Percentiles rank a stretch among this genome's conserved stretches.
Evolutionary conservation across 371 early-diverging fungal genomes (phyloP).

Genomic region (Lichtheimia ornata): DNA sequence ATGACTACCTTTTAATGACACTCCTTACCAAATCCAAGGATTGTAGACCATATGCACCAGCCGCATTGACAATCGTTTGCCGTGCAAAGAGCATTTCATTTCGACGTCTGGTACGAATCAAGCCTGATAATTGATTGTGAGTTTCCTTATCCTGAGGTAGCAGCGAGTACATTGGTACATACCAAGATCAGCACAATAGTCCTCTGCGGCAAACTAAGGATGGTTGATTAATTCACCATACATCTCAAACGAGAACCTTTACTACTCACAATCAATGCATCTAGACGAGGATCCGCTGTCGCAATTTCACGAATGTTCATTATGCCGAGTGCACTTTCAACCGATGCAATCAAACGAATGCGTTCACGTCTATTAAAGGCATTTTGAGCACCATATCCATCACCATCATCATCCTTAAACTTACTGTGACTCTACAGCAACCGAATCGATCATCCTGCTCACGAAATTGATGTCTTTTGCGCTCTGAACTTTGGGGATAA

Average conservation of each 20-base stretch:
- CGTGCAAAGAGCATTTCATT: slow-evolving; percentile 81
- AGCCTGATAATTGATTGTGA: slow-evolving; percentile 35
- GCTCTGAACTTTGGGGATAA: slow-evolving; percentile 90
- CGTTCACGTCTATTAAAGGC: slow-evolving; percentile 54
- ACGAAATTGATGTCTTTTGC: slow-evolving; percentile 82
- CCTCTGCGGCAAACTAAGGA: slow-evolving; percentile 88
- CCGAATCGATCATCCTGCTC: slow-evolving; percentile 73
- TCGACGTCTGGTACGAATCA: slow-evolving; percentile 72
- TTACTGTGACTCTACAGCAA: slow-evolving; percentile 74
- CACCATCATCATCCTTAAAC: slow-evolving; percentile 7
- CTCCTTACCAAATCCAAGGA: slow-evolving; percentile 84
- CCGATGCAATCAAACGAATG: slow-evolving; percentile 80
- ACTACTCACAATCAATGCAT: slow-evolving; percentile 69
- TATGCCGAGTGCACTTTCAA: slow-evolving; percentile 85
- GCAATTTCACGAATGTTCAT: slow-evolving; percentile 87
- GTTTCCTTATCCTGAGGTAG: background rate
- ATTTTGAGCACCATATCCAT: background rate
- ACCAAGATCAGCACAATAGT: slow-evolving; percentile 87
- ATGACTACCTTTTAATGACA: background rate
- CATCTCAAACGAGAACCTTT: background rate
- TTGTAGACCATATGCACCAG: slow-evolving; percentile 83
- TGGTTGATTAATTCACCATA: slow-evolving; percentile 9
- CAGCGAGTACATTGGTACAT: background rate
- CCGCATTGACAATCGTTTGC: slow-evolving; percentile 77
- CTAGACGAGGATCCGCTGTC: slow-evolving; percentile 67